Base-by-base conservation (phyloP, 345 rosid species). In the thale cress (Arabidopsis thaliana) region DNA sequence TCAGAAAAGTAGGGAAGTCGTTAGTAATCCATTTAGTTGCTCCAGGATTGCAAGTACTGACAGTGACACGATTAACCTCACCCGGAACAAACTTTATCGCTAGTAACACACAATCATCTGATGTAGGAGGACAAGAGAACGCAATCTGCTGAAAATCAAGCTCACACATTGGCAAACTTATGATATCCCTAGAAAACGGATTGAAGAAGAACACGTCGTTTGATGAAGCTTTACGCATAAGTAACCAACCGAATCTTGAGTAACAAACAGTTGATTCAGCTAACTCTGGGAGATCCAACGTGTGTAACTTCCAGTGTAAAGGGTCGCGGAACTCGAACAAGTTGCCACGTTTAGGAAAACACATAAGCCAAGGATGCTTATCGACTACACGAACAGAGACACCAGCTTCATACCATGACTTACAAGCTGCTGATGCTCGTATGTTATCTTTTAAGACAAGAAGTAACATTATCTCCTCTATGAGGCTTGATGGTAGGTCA, bases 171-270 rank as follows among this genome's bases (percentile, higher is more conserved):
- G 86, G 89, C 65, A 84, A 79, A 67, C 83, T 75, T 73, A 85
- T 72, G 66, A 64, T 48, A 53, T 80, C 83, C 28, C 61, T 53
- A 14, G 86, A 73, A 69, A 86, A 88, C n/a, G 89, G 92, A 57
- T 88, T 80, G 51, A 84, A 86, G 79, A 88, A 88, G 84, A 88
- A 88, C 33, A 88, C 67, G 2, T 80, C 85, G 10, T 81, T 80
- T 16, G 78, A 81, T 63, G 61, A 77, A 6, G 75, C 78, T 75
- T 76, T 76, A 73, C 73, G 83, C 24, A 81, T 75, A 82, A 88
- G 72, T 72, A 88, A 82, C 93, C 91, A 88, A 8, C 89, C 81
- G 33, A 84, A 88, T 80, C 78, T 85, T 10, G 85, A 56, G 76
- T 83, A 82, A 65, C 89, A 87, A n/a, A 87, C 85, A 67, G 83